Evolutionary conservation across 2,329 filamentous ascomycete species (phyloP), one percentile per base, ranked within the genome.

Genomic region (Fusarium concolor): DNA sequence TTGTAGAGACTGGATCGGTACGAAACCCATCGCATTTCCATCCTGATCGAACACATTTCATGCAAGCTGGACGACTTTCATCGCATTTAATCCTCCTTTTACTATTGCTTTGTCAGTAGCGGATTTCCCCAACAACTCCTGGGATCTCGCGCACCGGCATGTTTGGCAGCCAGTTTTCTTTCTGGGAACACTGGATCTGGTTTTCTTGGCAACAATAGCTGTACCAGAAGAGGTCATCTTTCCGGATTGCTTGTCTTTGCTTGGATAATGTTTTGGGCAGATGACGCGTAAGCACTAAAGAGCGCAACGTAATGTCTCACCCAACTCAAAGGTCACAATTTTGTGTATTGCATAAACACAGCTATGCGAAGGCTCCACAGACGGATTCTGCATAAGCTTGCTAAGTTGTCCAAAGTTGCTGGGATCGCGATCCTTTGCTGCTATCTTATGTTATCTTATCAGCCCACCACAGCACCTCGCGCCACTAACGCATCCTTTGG

Each of bases 61-160:
- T 10, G 7, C 59, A 62, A 5, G 41, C 43, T 3, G 59, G 59
- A 2, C 38, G 46, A 2, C n/a, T 38, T 37, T 62, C 59, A 11
- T 62, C 59, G 4, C 59, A 62, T 26, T 15, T 62, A 18, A 62
- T 62, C 35, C 57, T 56, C 14, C 59, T 47, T 43, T 62, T 62
- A 2, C 59, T 62, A 9, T 3, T 10, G 2, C 2, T 1, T 5
- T 38, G 31, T 62, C 3, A 62, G 29, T 20, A 12, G 2, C 26
- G 31, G 3, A 3, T 7, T 4, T 6, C 5, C 18, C 14, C 4
- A 11, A 15, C 17, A 14, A 17, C 22, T 22, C 15, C 5, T 6
- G 1, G 4, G 3, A 10, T 14, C 7, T 3, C 1, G 55, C 59
- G 18, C 1, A 62, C 59, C 59, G 59, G 11, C 59, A 62, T n/a